These are phyloP conservation scores for Penicillium capsulatum DNA, from an alignment of 2,329 filamentous ascomycete genomes.

Conservation along the genomic window DNA sequence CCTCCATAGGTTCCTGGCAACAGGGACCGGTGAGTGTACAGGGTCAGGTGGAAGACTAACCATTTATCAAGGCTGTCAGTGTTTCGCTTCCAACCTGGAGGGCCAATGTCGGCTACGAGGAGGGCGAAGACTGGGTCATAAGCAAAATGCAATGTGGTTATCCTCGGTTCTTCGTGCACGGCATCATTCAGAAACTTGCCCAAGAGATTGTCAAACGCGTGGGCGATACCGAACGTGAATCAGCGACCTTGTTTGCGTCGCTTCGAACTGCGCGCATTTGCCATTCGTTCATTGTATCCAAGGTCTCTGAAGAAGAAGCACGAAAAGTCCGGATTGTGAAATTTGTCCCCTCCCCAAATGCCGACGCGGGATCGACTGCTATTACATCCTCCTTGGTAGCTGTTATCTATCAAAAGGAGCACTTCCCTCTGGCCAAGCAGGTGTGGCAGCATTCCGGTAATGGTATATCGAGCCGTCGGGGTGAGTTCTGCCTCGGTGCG, in stretches of 20 bases:
- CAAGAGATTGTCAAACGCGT: constrained; percentile 61
- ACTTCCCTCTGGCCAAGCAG: constrained; percentile 73
- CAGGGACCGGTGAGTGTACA: too few species aligned
- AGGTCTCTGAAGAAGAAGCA: constrained; percentile 28
- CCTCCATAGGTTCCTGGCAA: constrained; percentile 14
- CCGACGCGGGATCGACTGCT: constrained; percentile 56
- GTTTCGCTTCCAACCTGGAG: constrained; percentile 93
- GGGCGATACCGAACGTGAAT: constrained; percentile 52
- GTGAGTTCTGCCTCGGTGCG: constrained; percentile 79
- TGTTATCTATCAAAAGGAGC: constrained; percentile 65
- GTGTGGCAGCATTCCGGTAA: constrained; percentile 98
- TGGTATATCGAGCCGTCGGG: constrained; percentile 82
- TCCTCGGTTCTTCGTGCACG: constrained; percentile 91
- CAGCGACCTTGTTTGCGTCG: constrained; percentile 79
- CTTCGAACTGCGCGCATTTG: constrained; percentile 66
- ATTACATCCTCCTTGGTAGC: constrained; percentile 61
- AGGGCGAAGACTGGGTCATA: constrained; percentile 83
- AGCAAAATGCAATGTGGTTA: constrained; percentile 85
- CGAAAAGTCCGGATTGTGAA: constrained; percentile 54
- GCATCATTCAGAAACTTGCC: constrained; percentile 70
- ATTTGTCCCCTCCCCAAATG: constrained; percentile 55
- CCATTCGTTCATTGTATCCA: constrained; percentile 62
- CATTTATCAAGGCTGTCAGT: constrained; percentile 71
- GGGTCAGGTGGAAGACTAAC: too few species aligned
- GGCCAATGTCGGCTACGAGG: constrained; percentile 88